Evolutionary conservation across 73 alveolate species (phyloP).

Genomic region (Loxodes magnus): DNA sequence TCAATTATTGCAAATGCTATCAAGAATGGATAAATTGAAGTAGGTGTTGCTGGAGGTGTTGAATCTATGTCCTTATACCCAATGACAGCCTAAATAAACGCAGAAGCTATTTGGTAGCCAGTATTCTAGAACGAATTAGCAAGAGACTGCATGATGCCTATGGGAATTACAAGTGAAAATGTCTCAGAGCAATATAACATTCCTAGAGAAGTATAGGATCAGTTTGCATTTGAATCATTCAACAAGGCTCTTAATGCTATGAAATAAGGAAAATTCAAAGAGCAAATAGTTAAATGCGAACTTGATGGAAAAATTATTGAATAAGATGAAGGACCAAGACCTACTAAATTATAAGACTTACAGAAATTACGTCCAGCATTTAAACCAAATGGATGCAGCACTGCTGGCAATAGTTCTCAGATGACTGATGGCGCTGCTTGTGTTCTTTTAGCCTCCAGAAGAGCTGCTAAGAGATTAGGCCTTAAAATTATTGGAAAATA

Average conservation of each 20-base stretch:
- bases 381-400: slow-evolving; percentile 93
- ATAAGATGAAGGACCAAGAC: slow-evolving; percentile 92
- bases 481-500: slow-evolving; percentile 82
- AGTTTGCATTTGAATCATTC: slow-evolving; percentile 88
- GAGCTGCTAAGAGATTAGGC: slow-evolving; percentile 74
- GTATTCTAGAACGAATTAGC: slow-evolving; percentile 89
- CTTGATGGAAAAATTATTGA: slow-evolving; percentile 48
- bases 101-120: slow-evolving; percentile 69
- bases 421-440: slow-evolving; percentile 99
- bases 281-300: slow-evolving; percentile 84
- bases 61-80: slow-evolving; percentile 95
- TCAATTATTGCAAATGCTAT: slow-evolving; percentile 83
- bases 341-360: slow-evolving; percentile 71
- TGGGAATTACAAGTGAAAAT: slow-evolving; percentile 99
- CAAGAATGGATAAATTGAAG: slow-evolving; percentile 80
- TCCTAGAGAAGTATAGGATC: slow-evolving; percentile 92
- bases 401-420: slow-evolving; percentile 99
- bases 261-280: slow-evolving; percentile 70
- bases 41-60: slow-evolving; percentile 99
- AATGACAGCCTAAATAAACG: slow-evolving; percentile 87
- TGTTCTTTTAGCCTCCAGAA: slow-evolving; percentile 88
- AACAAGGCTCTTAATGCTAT: slow-evolving; percentile 85
- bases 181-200: slow-evolving; percentile 89
- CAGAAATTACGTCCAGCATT: slow-evolving; percentile 93
- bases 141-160: slow-evolving; percentile 92